Evolutionary conservation across 225 moss, liverwort and hornwort species (phyloP).

Genomic region (Asterella californica): DNA sequence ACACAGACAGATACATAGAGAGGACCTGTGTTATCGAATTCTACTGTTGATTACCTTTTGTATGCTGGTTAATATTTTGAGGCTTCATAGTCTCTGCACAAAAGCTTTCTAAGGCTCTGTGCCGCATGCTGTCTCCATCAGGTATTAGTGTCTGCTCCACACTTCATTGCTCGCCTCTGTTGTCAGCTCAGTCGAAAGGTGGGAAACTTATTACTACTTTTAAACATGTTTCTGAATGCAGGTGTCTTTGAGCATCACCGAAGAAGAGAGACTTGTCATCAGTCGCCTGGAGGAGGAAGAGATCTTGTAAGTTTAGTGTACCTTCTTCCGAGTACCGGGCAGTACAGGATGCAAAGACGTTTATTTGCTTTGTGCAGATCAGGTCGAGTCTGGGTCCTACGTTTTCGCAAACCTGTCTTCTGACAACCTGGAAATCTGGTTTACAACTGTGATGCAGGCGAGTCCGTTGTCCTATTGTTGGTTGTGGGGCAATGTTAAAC

Average conservation of each 20-base stretch:
- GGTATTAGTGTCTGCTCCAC: neutral
- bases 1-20: no score
- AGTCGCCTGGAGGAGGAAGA: slow-evolving; percentile 68
- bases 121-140: neutral
- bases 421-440: neutral
- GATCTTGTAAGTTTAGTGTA: slow-evolving; percentile 37
- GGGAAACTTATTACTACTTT: neutral
- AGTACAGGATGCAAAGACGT: neutral
- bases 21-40: neutral
- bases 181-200: neutral
- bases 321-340: neutral
- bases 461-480: slow-evolving; percentile 57
- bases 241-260: slow-evolving; percentile 72
- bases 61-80: neutral
- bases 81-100: no score
- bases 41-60: neutral
- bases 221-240: slow-evolving; percentile 20
- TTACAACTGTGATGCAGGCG: slow-evolving; percentile 36
- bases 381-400: neutral
- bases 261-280: slow-evolving; percentile 70
- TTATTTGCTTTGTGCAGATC: neutral
- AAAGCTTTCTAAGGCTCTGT: no score
- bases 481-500: slow-evolving; percentile 57
- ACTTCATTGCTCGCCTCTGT: neutral
- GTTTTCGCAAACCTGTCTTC: neutral